These are phyloP conservation scores for Fagus sylvatica DNA, from an alignment of 306 rosid genomes.

Conservation along the genomic window DNA sequence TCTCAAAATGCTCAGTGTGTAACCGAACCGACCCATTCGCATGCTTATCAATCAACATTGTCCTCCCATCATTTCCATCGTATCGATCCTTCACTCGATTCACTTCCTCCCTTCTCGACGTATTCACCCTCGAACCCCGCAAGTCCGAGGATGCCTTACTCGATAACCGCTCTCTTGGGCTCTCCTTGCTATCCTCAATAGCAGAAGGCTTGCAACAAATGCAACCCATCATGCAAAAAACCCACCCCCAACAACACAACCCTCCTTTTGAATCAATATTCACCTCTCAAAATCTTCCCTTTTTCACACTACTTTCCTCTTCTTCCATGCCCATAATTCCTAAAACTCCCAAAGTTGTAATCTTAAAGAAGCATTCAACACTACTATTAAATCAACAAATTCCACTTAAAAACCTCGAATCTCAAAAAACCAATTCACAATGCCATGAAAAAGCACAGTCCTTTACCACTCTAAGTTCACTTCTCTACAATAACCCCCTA, in stretches of 20 bases:
- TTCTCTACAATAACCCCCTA: constrained; percentile 22
- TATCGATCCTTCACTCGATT: constrained; percentile 61
- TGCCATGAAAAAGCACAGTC: constrained; percentile 35
- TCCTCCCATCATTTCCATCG: constrained; percentile 65
- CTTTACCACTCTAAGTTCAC: constrained; percentile 26
- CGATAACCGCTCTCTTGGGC: constrained; percentile 78
- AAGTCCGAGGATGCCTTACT: constrained; percentile 57
- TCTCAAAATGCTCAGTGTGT: constrained; percentile 60
- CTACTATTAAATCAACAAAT: constrained; percentile 23
- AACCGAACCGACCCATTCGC: constrained; percentile 60
- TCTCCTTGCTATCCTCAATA: constrained; percentile 93
- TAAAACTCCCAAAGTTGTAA: constrained; percentile 13
- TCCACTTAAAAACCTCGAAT: constrained; percentile 29
- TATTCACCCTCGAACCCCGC: constrained; percentile 55
- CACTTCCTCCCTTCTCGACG: constrained; percentile 82
- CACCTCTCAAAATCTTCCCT: constrained; percentile 42
- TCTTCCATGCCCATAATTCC: constrained; percentile 32
- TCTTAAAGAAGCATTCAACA: constrained; percentile 15
- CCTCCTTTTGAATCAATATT: constrained; percentile 47
- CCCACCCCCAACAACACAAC: constrained; percentile 45
- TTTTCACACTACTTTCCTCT: constrained; percentile 32
- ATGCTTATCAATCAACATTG: constrained; percentile 64
- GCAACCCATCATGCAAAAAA: constrained; percentile 75
- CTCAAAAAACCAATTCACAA: constrained; percentile 31
- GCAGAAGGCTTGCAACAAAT: constrained; percentile 90